A percentile compares a stretch with the other conserved stretches of the same genome.
Conservation (phyloP, 2,329 filamentous ascomycete species). For the Celoporthe dispersa region DNA sequence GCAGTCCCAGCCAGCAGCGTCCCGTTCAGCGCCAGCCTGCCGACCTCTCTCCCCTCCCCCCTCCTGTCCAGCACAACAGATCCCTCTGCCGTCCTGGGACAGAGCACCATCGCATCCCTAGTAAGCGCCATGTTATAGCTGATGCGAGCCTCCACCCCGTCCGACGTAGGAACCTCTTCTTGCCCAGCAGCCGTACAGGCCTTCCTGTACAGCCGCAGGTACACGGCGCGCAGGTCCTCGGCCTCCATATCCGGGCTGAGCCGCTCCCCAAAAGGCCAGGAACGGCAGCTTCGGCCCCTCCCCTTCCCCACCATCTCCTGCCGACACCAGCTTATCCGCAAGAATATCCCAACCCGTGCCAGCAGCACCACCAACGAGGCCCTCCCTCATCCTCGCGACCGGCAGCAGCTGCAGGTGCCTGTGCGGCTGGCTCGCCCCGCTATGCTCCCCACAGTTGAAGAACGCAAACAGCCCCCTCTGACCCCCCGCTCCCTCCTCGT, state of each 20-base stretch:
- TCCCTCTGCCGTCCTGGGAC: slow-evolving; percentile 60
- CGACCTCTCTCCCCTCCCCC: slow-evolving; percentile 38
- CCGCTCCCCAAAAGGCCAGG: slow-evolving; percentile 48
- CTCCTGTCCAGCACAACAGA: slow-evolving; percentile 35
- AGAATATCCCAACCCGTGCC: slow-evolving; percentile 53
- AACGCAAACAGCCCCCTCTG: slow-evolving; percentile 61
- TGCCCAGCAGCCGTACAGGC: slow-evolving; percentile 44
- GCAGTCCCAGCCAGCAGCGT: slow-evolving; percentile 68
- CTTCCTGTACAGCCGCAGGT: slow-evolving; percentile 52
- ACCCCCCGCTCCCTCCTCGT: slow-evolving; percentile 23
- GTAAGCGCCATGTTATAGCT: slow-evolving; percentile 70
- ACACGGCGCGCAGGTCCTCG: slow-evolving; percentile 46
- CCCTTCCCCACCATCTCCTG: not conserved
- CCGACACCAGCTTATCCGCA: slow-evolving; percentile 43
- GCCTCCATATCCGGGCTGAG: slow-evolving; percentile 23
- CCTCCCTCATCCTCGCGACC: slow-evolving; percentile 64
- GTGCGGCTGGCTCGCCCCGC: slow-evolving; percentile 73
- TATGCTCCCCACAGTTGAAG: slow-evolving; percentile 72
- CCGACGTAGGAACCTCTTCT: slow-evolving; percentile 23
- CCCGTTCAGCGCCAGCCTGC: slow-evolving; percentile 59
- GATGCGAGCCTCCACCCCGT: slow-evolving; percentile 52
- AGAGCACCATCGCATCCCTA: slow-evolving; percentile 54
- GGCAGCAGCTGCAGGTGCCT: slow-evolving; percentile 74
- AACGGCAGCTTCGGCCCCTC: slow-evolving; percentile 45
- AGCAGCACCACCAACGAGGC: slow-evolving; percentile 40